A percentile compares a stretch with the other conserved stretches of the same genome.
phyloP scores from a whole-genome alignment of 352 stramenopile genomes.

The Phytophthora ramorum region DNA sequence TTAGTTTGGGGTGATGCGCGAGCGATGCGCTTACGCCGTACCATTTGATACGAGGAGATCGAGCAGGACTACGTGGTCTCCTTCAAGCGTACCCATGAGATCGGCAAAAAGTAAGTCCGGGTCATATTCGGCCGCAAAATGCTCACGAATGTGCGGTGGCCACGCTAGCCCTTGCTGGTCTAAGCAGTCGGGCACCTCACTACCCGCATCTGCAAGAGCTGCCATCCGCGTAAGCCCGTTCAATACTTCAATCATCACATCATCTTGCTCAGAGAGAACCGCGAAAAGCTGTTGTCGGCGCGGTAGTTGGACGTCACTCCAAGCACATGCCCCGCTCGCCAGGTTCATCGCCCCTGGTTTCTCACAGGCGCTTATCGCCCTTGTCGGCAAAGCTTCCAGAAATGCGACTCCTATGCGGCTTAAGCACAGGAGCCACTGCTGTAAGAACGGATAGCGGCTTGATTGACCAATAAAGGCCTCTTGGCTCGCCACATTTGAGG shows the following conservation, averaged over 20 bases:
- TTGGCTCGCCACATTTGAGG: constrained; percentile 28
- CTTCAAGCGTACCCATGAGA: constrained; percentile 48
- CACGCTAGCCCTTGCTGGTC: background rate
- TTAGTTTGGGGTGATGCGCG: background rate
- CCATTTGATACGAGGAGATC: constrained; percentile 77
- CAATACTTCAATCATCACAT: constrained; percentile 72
- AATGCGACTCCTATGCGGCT: constrained; percentile 34
- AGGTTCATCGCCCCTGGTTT: background rate
- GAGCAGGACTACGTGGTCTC: constrained; percentile 74
- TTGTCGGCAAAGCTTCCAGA: constrained; percentile 8
- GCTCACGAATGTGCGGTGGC: constrained; percentile 4
- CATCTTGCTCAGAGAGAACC: constrained; percentile 73
- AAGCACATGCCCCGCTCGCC: background rate
- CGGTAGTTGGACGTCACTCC: constrained; percentile 26
- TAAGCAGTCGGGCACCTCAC: background rate
- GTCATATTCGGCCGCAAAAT: constrained; percentile 45
- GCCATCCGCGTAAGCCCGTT: constrained; percentile 46
- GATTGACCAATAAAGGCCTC: constrained; percentile 44
- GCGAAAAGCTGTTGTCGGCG: constrained; percentile 45
- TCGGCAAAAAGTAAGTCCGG: constrained; percentile 69
- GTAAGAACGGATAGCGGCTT: constrained; percentile 59
- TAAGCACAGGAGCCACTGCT: constrained; percentile 60
- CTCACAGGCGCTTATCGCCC: background rate
- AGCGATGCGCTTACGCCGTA: constrained; percentile 20
- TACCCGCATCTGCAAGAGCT: background rate